Base-by-base conservation (phyloP, 495 filamentous ascomycete species). In the Zalerion maritima region DNA sequence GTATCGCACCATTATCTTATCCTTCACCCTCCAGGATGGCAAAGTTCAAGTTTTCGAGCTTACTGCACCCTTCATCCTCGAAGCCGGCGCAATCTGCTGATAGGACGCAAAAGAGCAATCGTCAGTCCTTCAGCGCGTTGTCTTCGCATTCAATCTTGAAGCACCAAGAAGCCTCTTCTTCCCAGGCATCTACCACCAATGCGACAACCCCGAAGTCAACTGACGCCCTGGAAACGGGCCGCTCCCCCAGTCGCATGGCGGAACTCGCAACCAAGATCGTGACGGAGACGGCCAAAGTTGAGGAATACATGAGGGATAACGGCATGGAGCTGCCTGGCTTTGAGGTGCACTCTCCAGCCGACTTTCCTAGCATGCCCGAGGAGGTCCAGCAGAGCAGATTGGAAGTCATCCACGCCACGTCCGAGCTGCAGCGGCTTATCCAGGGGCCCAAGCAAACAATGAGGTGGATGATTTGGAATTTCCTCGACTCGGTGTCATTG, bases 391-490 rank as follows among this genome's bases (percentile, higher is more conserved):
- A 36, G 29, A 52, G 49, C 43, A 45, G 54, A 2, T 37, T 39
- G 21, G 54, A 58, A 11, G 45, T 61, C 22, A 54, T 59, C 11
- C 39, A 37, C 8, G 50, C 54, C 2, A 52, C 55, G 3, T 46
- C 46, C 36, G 54, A 59, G 33, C 47, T 61, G 14, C 38, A 35
- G 1, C 28, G 45, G 24, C 50, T 61, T n/a, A 57, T 56, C 25
- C 46, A 52, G 12, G 57, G 57, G 0, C 57, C 57, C 6, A 36
- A 46, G n/a, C 55, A 60, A 37, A 43, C 45, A 0, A 28, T 61
- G 1, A 45, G 55, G 37, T 60, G 52, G 52, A 49, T 45, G 29
- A 35, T 55, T 27, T 60, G 55, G 57, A 50, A 54, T 35, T 52
- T 55, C n/a, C n/a, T n/a, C 31, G 34, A 46, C 22, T 38, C 32